These are phyloP conservation scores for Sugiyamaella japonica DNA, from an alignment of 1,139 yeast species.

Conservation along the genomic window DNA sequence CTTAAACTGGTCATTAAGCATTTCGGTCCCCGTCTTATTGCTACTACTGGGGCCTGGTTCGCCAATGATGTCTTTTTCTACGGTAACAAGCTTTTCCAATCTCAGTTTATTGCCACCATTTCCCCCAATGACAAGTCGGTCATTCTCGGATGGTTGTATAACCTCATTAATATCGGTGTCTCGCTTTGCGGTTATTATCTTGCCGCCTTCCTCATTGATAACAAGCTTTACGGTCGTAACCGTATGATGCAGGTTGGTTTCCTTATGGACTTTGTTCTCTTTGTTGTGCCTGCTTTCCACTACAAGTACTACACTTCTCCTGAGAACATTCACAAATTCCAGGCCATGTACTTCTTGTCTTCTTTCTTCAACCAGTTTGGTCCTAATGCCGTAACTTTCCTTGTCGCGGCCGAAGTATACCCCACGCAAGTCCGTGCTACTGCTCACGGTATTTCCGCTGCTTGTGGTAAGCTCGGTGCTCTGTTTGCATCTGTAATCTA, in stretches of 20 bases:
- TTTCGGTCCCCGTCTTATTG: slow-evolving; percentile 84
- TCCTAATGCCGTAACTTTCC: slow-evolving; percentile 94
- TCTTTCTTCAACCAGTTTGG: slow-evolving; percentile 73
- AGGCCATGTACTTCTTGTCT: slow-evolving; percentile 61
- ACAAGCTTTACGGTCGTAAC: slow-evolving; percentile 56
- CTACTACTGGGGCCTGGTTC: slow-evolving; percentile 98
- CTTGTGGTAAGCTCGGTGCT: slow-evolving; percentile 94
- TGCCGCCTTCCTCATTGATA: slow-evolving; percentile 58
- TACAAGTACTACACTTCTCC: slow-evolving; percentile 50
- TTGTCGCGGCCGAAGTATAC: slow-evolving; percentile 94
- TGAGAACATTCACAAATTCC: slow-evolving; percentile 54
- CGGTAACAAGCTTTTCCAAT: slow-evolving; percentile 77
- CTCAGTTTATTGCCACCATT: slow-evolving; percentile 62
- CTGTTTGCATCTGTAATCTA: slow-evolving; percentile 80
- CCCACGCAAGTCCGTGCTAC: slow-evolving; percentile 98
- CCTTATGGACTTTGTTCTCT: slow-evolving; percentile 55
- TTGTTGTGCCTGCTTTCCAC: slow-evolving; percentile 64
- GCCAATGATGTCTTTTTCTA: slow-evolving; percentile 93
- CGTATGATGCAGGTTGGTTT: slow-evolving; percentile 61
- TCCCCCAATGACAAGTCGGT: slow-evolving; percentile 61
- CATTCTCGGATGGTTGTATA: slow-evolving; percentile 75
- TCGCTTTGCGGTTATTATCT: slow-evolving; percentile 69
- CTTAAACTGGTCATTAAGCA: slow-evolving; percentile 48
- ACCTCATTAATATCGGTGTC: slow-evolving; percentile 67
- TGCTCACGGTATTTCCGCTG: slow-evolving; percentile 98